Base-by-base conservation (phyloP, 768 basidiomycete genomes). In the Agaricus subrufescens region DNA sequence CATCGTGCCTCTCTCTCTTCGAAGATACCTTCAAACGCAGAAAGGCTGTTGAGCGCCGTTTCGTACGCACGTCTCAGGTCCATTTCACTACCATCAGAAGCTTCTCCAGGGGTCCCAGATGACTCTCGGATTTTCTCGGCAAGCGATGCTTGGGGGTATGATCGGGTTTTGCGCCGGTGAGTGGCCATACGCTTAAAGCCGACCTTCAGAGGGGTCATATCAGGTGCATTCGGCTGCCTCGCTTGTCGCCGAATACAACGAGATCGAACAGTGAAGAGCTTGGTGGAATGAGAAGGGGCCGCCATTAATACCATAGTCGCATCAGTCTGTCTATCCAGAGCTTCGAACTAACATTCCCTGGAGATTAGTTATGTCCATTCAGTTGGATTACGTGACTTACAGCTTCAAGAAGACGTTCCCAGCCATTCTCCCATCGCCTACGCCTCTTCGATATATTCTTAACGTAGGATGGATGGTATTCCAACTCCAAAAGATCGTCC, bases 271-370 rank as follows among this genome's bases (percentile, higher is more conserved):
- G 81, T 66, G 60, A 88, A 80, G 5, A 88, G 64, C 61, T 86
- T 87, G 14, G 80, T 83, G 11, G 84, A 76, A 64, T 91, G 89
- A 2, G 88, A 83, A 0, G 89, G 90, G 0, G 89, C 80, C 3
- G 89, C 89, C 26, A 92, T 71, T 0, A 92, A 70, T 26, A 91
- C 69, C 73, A 92, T 78, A 0, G 87, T 91, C 9, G 89, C 77
- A 61, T 91, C 90, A 3, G 90, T 92, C 67, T 91, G 87, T 44
- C 87, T 78, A 70, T 91, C 89, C 30, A 92, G 71, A 31, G 78
- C 78, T 71, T 89, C 86, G 76, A 92, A 87, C 89, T 92, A 58
- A 59, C 26, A 43, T 54, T 59, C 14, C 46, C 23, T 43, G 30
- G 51, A 44, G 5, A 37, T 39, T 42, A 52, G 25, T 19, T 19